Evolutionary conservation across 805 yeast genomes (phyloP).

Genomic region (Candida quercuum): DNA sequence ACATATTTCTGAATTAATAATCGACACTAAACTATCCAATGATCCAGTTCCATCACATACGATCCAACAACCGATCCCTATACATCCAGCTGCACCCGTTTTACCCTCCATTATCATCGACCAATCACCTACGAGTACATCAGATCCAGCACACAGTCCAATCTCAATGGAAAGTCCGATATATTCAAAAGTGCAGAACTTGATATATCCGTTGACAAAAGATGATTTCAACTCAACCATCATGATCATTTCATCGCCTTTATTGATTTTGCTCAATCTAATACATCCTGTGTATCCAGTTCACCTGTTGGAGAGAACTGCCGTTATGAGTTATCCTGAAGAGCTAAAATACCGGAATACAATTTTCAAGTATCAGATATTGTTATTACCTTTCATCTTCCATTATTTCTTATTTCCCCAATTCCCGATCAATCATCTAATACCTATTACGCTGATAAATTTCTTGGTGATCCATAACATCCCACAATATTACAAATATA

Average conservation of each 20-base stretch:
- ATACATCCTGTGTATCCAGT: slow-evolving; percentile 11
- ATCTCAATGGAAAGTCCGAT: too few relatives aligned
- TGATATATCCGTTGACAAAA: background rate
- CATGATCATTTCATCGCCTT: background rate
- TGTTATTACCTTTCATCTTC: slow-evolving; percentile 16
- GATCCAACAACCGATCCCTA: background rate
- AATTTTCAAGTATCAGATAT: slow-evolving; percentile 26
- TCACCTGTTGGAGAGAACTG: slow-evolving; percentile 1
- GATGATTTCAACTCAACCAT: background rate
- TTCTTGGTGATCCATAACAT: background rate
- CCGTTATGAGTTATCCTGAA: background rate
- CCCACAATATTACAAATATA: background rate
- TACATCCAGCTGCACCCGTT: background rate
- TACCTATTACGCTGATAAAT: background rate
- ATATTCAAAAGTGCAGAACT: background rate
- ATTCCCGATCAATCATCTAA: background rate
- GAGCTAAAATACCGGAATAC: slow-evolving; percentile 5
- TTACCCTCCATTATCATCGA: background rate
- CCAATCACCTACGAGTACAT: background rate
- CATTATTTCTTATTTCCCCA: background rate
- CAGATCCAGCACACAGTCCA: too few relatives aligned
- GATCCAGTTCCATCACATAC: too few relatives aligned
- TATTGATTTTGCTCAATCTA: slow-evolving; percentile 4
- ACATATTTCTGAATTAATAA: too few relatives aligned
- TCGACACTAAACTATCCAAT: too few relatives aligned